Conservation (phyloP, 2,329 filamentous ascomycete genomes). For the Amphichorda felina region DNA sequence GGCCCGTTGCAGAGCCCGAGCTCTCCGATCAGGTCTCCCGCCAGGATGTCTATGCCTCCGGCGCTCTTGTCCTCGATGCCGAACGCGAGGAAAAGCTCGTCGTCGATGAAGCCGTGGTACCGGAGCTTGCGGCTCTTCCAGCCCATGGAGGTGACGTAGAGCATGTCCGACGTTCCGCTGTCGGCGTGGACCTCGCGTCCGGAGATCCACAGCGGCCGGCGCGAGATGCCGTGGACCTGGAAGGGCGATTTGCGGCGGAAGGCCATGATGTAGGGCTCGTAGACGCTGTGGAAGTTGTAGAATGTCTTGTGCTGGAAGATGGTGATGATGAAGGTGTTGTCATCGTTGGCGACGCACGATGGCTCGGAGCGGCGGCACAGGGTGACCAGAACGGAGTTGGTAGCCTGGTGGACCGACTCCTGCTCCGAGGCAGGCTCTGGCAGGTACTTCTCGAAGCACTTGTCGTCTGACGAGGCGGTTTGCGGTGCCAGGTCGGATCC, state of each 20-base stretch:
- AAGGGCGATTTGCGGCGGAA: conserved; percentile 37
- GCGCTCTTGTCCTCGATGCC: conserved; percentile 40
- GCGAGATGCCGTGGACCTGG: conserved; percentile 33
- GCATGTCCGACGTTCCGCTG: conserved; percentile 33
- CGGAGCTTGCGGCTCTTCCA: conserved; percentile 35
- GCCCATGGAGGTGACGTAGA: conserved; percentile 44
- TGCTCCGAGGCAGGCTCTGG: conserved; percentile 19
- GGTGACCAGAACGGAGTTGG: conserved; percentile 44
- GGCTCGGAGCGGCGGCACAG: conserved; percentile 36
- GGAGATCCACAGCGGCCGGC: conserved; percentile 41
- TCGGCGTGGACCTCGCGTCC: conserved; percentile 26
- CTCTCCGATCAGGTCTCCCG: conserved; percentile 30
- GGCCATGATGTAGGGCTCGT: conserved; percentile 43
- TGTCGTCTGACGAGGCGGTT: conserved; percentile 22
- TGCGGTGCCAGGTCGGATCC: conserved; percentile 31
- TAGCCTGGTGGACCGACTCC: conserved; percentile 46
- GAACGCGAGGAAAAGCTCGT: conserved; percentile 41
- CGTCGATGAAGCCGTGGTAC: conserved; percentile 46
- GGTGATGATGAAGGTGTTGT: conserved; percentile 42
- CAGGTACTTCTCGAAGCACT: conserved; percentile 33
- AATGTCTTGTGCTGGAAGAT: conserved; percentile 44
- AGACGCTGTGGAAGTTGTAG: conserved; percentile 33
- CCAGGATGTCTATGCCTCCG: conserved; percentile 37
- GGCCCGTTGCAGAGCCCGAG: neutral
- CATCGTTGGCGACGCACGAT: conserved; percentile 24